These are phyloP conservation scores for Tricholomella constricta DNA, from an alignment of 768 basidiomycete genomes.

Conservation along the genomic window DNA sequence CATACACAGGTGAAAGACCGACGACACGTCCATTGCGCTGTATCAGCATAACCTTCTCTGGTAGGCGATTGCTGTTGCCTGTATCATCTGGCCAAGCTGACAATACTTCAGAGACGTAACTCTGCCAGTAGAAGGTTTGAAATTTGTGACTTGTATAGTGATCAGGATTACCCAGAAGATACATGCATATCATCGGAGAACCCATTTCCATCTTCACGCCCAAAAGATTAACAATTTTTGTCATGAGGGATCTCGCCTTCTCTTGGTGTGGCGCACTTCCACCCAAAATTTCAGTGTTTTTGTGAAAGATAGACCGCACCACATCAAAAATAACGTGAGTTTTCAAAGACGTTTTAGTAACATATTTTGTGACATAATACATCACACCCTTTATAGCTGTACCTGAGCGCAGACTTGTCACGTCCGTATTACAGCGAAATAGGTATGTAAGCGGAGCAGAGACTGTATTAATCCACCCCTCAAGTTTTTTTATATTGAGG, in stretches of 20 bases:
- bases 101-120: conserved; percentile 26
- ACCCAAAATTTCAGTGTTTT: conserved; percentile 27
- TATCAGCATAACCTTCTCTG: conserved; percentile 23
- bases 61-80: background rate
- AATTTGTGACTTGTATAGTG: conserved; percentile 39
- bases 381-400: conserved; percentile 43
- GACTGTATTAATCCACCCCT: conserved; percentile 40
- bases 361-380: conserved; percentile 47
- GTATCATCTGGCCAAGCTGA: conserved; percentile 9
- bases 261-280: conserved; percentile 12
- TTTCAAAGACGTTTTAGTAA: conserved; percentile 42
- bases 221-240: conserved; percentile 38
- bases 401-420: conserved; percentile 39
- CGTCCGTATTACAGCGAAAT: conserved; percentile 41
- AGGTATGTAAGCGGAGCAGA: no score
- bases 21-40: conserved; percentile 17
- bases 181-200: conserved; percentile 35
- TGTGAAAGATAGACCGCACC: background rate
- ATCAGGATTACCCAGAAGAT: no score
- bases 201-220: conserved; percentile 39
- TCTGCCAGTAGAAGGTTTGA: conserved; percentile 32
- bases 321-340: conserved; percentile 24
- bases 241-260: conserved; percentile 32
- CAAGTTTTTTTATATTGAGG: conserved; percentile 32
- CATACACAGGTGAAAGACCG: conserved; percentile 29